Conservation (phyloP, 192 early-diverging fungal genomes). For the Neocallimastix lanati region DNA sequence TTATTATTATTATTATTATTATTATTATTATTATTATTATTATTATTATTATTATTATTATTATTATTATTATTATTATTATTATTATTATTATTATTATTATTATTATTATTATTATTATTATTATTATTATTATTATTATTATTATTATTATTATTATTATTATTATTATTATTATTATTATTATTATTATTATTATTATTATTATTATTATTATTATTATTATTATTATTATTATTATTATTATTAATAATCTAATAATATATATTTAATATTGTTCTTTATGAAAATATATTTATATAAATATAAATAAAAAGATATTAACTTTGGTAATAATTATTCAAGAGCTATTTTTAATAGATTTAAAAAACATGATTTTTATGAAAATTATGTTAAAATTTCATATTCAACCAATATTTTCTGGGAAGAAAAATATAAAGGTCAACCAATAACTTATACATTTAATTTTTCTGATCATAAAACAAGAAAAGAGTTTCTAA, state of each 20-base stretch:
- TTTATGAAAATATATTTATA: too few relatives aligned
- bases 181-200: not conserved
- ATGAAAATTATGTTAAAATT: not conserved
- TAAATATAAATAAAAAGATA: not conserved
- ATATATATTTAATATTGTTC: too few relatives aligned
- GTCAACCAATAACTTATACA: not conserved
- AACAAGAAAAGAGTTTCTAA: not conserved
- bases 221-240: too few relatives aligned
- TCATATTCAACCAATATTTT: not conserved
- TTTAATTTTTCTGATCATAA: not conserved
- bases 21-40: not conserved
- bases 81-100: not conserved
- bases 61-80: not conserved
- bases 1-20: not conserved
- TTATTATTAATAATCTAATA: too few relatives aligned
- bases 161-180: not conserved
- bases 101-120: not conserved
- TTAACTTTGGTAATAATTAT: not conserved
- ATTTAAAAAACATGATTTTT: not conserved
- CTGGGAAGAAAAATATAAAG: not conserved
- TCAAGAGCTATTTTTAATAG: not conserved
- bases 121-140: not conserved
- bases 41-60: not conserved
- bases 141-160: not conserved
- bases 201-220: not conserved